Percentiles rank a stretch among this genome's conserved stretches.
phyloP scores from a whole-genome alignment of 2,329 filamentous ascomycete genomes.

The Claviceps fusiformis region DNA sequence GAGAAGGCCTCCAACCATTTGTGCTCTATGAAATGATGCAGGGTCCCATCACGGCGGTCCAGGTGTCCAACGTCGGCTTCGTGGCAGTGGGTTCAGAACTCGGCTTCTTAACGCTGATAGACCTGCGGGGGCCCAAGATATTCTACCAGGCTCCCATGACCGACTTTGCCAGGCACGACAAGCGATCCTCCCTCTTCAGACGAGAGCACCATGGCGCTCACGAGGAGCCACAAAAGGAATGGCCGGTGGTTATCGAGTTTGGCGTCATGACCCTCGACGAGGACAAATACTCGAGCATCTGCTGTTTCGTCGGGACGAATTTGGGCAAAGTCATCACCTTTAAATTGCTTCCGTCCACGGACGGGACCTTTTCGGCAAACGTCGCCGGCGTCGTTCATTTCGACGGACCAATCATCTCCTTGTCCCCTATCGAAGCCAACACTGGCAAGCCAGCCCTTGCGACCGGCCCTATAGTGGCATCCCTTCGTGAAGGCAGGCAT shows the following conservation, averaged over 20 bases:
- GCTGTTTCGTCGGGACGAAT: constrained; percentile 82
- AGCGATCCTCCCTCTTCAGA: constrained; percentile 58
- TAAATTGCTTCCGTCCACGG: constrained; percentile 68
- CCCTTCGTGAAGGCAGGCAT: constrained; percentile 58
- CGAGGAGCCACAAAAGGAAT: constrained; percentile 44
- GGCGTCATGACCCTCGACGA: constrained; percentile 85
- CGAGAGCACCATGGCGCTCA: constrained; percentile 14
- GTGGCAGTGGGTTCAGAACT: constrained; percentile 75
- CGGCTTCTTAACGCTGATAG: constrained; percentile 68
- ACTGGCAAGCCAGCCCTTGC: constrained; percentile 65
- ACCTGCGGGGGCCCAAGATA: constrained; percentile 73
- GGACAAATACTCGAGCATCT: constrained; percentile 91
- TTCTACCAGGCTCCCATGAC: constrained; percentile 62
- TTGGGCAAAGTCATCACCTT: constrained; percentile 75
- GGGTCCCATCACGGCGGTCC: constrained; percentile 64
- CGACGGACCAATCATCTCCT: constrained; percentile 57
- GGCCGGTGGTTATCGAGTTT: constrained; percentile 74
- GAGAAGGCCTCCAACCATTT: constrained; percentile 68
- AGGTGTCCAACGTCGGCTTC: constrained; percentile 87
- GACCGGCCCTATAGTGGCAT: constrained; percentile 60
- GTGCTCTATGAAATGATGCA: constrained; percentile 73
- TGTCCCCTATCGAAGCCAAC: constrained; percentile 68
- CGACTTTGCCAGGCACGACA: constrained; percentile 65
- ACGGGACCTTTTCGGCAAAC: constrained; percentile 54
- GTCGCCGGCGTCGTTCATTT: constrained; percentile 55